Evolutionary conservation across 257 asterid genomes (phyloP), one percentile per base, ranked within the genome.

Genomic region (Primulina tabacum): DNA sequence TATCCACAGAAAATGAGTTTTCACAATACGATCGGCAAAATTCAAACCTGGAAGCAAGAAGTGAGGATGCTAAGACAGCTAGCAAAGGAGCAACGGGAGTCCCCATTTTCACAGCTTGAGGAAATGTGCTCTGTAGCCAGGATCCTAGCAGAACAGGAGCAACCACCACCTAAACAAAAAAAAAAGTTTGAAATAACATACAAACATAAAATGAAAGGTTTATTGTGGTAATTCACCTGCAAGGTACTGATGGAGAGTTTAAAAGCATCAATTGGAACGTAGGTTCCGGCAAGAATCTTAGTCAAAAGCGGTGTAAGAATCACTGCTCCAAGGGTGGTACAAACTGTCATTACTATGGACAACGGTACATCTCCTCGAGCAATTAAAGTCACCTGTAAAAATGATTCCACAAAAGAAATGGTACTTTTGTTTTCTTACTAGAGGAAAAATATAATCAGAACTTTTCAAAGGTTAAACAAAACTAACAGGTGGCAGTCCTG

Each of bases 281-380:
- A 84, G 75, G 97, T 82, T 75, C 97, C 98, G 2, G 96, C 98
- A 73, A 92, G 87, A 83, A 83, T 73, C 86, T 77, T 88, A 28
- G 90, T 77, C 86, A 92, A 73, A 38, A 85, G 71, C 65, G 98
- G 98, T 10, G 98, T 90, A 64, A 92, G 96, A 76, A 90, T 58
- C 30, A 90, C 97, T 28, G 98, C 98, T 62, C 92, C 95, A 37
- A 90, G 76, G 32, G 98, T 92, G 65, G 95, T 84, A 71, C 98
- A 92, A 20, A 83, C 79, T 33, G 98, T 92, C 98, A 92, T 88
- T 33, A 88, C 97, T 34, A 90, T 82, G 26, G 98, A 92, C 78
- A 92, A 78, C 9, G 96, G 86, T 66, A 92, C 96, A 24, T 92
- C 98, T 67, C 98, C 98, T 84, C 76, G 84, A 59, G 98, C 98